Evolutionary conservation across 2,329 filamentous ascomycete genomes (phyloP).

Genomic region (Fusarium sororula): DNA sequence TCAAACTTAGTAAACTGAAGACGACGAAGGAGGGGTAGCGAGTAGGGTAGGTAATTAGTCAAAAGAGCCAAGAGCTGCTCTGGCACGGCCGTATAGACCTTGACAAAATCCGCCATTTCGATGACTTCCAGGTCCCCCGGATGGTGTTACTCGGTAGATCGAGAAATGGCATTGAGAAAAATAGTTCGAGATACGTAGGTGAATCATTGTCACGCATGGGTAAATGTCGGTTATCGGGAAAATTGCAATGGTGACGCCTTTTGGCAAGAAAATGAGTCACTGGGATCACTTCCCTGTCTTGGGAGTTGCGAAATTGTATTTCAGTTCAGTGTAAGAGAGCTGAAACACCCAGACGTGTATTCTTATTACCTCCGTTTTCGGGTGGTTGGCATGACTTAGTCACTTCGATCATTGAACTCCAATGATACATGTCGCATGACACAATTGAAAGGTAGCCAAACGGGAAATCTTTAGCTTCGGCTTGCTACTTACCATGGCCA

Average conservation of each 20-base stretch:
- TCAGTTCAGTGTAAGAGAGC: not conserved
- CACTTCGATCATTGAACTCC: not conserved
- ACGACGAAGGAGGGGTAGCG: conserved; percentile 69
- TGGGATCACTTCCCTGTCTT: not conserved
- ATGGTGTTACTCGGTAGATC: not conserved
- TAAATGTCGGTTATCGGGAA: conserved; percentile 36
- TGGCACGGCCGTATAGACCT: conserved; percentile 45
- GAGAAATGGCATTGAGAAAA: not conserved
- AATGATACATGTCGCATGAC: not conserved
- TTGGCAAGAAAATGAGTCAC: conserved; percentile 10
- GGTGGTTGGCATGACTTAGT: not conserved
- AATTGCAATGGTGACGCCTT: not conserved
- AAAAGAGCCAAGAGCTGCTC: conserved; percentile 58
- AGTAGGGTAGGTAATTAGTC: conserved; percentile 61
- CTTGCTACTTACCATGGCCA: not conserved
- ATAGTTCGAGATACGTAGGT: not conserved
- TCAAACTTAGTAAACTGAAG: conserved; percentile 64
- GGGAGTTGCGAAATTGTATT: no score
- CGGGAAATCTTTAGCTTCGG: not conserved
- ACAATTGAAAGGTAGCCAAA: not conserved
- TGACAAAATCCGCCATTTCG: conserved; percentile 19
- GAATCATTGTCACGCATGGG: not conserved
- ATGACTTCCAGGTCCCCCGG: not conserved
- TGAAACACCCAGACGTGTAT: not conserved
- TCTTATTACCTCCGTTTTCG: not conserved